Base-by-base conservation (phyloP, 768 basidiomycete species). In the Boletus edulis region DNA sequence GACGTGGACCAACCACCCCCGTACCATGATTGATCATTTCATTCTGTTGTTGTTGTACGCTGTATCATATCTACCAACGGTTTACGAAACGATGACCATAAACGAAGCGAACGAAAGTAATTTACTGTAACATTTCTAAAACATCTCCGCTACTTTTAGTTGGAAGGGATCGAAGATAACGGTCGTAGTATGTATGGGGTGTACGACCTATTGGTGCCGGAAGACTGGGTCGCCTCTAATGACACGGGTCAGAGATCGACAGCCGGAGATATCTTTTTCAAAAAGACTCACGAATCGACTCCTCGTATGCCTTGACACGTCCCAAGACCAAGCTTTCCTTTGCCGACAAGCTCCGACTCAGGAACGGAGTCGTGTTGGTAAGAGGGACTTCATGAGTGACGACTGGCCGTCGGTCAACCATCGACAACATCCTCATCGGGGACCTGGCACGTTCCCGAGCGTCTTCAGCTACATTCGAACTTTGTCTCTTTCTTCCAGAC, bases 161-260 rank as follows among this genome's bases (percentile, higher is more conserved):
- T 54, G n/a, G 65, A 62, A 32, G 68, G 65, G 15, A 73, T 59
- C 9, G 69, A 62, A 32, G 70, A 64, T 22, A 69, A 62, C 0
- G 76, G 69, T n/a, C 77, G 74, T 54, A 73, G 58, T n/a, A 75
- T 67, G 63, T 79, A 76, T 52, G 72, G 65, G 12, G 72, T 66
- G 20, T 31, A 43, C n/a, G 32, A 31, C 37, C 20, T 55, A 31
- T 46, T 52, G 22, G 17, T 45, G 11, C 53, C 55, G 1, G 52
- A 45, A n/a, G 53, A n/a, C 27, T n/a, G 57, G 5, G 48, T 50
- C 15, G 5, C n/a, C 8, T 1, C 58, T 52, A 31, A 31, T 5
- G 41, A 18, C 46, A 17, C 3, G 0, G 0, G 37, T 65, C 51
- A 58, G 54, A 17, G 14, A 40, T 49, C 35, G 3, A 4, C n/a